These are phyloP conservation scores for Tilletia setariae DNA, from an alignment of 1,284 basidiomycete species.

Conservation along the genomic window DNA sequence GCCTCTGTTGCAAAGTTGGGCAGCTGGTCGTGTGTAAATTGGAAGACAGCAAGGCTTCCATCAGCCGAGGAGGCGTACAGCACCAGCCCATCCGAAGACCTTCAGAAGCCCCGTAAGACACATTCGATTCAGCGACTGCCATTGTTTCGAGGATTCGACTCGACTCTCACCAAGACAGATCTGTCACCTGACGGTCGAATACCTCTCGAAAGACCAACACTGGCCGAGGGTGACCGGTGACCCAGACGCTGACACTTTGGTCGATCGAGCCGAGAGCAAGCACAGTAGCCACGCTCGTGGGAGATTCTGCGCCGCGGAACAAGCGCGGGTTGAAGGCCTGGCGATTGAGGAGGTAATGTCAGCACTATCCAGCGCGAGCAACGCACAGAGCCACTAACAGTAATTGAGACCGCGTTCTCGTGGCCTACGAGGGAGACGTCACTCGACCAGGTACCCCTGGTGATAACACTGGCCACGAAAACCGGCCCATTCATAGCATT, in stretches of 20 bases:
- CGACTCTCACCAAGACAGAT: constrained; percentile 75
- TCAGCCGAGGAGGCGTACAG: constrained; percentile 94
- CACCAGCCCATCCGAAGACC: constrained; percentile 70
- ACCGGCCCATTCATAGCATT: constrained; percentile 98
- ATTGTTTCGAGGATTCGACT: neutral
- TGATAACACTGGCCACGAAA: constrained; percentile 93
- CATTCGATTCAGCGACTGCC: constrained; percentile 1
- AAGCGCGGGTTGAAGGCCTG: constrained; percentile 45
- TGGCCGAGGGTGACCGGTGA: constrained; percentile 71
- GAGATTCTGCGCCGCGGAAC: constrained; percentile 30
- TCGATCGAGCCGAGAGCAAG: constrained; percentile 41
- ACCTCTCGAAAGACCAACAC: constrained; percentile 88
- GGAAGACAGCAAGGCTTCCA: constrained; percentile 83
- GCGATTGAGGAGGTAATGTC: neutral
- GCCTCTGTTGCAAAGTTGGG: constrained; percentile 74
- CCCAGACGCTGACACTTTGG: constrained; percentile 36
- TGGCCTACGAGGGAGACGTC: constrained; percentile 80
- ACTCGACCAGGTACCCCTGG: constrained; percentile 63
- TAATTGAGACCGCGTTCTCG: constrained; percentile 92
- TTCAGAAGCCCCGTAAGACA: constrained; percentile 7
- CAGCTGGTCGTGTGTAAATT: constrained; percentile 74
- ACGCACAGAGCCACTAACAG: constrained; percentile 13
- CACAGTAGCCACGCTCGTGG: constrained; percentile 35
- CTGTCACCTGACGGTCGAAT: constrained; percentile 90
- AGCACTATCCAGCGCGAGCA: neutral